phyloP scores from a whole-genome alignment of 1,139 yeast species.

The Nadsonia commutata region DNA sequence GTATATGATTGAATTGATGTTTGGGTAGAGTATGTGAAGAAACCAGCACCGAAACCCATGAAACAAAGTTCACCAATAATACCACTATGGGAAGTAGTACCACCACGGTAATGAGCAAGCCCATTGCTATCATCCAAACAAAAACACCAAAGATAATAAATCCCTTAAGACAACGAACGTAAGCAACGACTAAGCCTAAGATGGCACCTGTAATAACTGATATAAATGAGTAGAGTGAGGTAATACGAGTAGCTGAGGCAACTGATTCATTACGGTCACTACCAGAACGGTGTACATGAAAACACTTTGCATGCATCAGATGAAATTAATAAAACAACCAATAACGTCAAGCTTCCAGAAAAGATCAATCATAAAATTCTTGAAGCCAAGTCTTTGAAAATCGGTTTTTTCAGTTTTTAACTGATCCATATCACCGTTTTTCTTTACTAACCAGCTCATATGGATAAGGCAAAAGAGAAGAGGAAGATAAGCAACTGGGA shows the following conservation, averaged over 20 bases:
- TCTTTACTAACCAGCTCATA: conserved; percentile 39
- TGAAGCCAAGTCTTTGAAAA: conserved; percentile 16
- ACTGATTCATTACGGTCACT: conserved; percentile 44
- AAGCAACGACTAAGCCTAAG: conserved; percentile 40
- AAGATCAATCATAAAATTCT: conserved; percentile 18
- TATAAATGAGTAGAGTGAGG: conserved; percentile 48
- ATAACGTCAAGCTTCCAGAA: conserved; percentile 39
- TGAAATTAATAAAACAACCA: conserved; percentile 45
- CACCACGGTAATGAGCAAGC: conserved; percentile 17
- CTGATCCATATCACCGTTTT: conserved; percentile 32
- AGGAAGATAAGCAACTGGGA: conserved; percentile 52
- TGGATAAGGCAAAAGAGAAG: conserved; percentile 35
- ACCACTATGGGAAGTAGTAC: conserved; percentile 9
- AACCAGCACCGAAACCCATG: conserved; percentile 14
- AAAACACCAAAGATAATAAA: conserved; percentile 44
- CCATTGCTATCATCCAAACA: conserved; percentile 44
- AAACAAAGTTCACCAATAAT: conserved; percentile 10
- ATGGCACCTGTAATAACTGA: conserved; percentile 47
- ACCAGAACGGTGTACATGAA: conserved; percentile 49
- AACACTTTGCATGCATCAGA: conserved; percentile 57
- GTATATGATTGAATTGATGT: conserved; percentile 13
- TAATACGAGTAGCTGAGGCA: conserved; percentile 46
- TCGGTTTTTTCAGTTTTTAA: conserved; percentile 19
- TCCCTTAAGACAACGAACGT: conserved; percentile 38
- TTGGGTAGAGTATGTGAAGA: conserved; percentile 12